A percentile compares a stretch with the other conserved stretches of the same genome.
These are phyloP conservation scores for Chaetomium olivaceum DNA, from an alignment of 2,329 filamentous ascomycete species.

Conservation along the genomic window DNA sequence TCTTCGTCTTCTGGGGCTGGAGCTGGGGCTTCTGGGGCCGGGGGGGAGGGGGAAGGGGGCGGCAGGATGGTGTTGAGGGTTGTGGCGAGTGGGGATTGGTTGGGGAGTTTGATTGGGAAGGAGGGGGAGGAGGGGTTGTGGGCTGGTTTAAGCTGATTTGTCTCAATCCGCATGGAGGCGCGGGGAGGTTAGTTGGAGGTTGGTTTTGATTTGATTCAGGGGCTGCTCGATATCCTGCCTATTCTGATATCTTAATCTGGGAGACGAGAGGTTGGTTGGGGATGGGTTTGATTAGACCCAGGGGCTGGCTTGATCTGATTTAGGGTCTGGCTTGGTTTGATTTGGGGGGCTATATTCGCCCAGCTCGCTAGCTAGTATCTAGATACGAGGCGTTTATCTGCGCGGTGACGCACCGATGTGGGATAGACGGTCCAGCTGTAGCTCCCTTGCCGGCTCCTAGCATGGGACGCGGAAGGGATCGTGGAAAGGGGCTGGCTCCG, in stretches of 20 bases:
- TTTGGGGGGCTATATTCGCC: not conserved
- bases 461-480: not conserved
- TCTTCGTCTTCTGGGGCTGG: no score
- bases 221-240: no score
- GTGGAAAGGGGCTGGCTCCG: not conserved
- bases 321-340: not conserved
- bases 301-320: constrained; percentile 42
- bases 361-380: not conserved
- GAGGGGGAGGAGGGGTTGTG: constrained; percentile 52
- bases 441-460: not conserved
- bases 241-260: no score
- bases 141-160: constrained; percentile 40
- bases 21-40: constrained; percentile 31
- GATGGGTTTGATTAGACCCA: no score
- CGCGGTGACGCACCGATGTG: not conserved
- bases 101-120: constrained; percentile 59
- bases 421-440: not conserved
- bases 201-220: no score
- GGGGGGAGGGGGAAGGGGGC: constrained; percentile 28
- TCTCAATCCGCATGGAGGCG: no score
- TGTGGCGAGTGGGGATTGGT: constrained; percentile 62
- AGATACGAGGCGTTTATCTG: not conserved
- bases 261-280: no score
- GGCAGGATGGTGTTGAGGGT: constrained; percentile 55
- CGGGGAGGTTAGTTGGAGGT: no score